Evolutionary conservation across 2,329 filamentous ascomycete species (phyloP), one percentile per base, ranked within the genome.

Genomic region (Ceratocystis diversiconidia): DNA sequence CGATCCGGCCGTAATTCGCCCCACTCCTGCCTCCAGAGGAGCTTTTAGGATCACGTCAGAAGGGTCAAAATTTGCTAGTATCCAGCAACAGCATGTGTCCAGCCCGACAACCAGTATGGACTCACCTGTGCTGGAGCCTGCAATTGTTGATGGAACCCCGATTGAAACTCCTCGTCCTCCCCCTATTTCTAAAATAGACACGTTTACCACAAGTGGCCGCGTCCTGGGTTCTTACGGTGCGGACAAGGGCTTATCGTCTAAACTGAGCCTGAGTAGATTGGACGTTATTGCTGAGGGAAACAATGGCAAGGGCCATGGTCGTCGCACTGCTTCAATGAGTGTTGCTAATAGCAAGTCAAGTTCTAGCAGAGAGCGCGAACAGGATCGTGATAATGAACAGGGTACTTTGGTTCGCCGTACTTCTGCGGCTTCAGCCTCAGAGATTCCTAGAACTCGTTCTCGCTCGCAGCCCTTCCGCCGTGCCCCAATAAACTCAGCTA

Each of bases 401-500:
- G 17, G 55, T 25, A 32, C 7, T 8, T 19, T 30, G 5, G n/a
- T 19, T 28, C 55, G 55, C 10, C 55, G 55, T 8, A 59, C 28
- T 8, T 65, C 64, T n/a, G 44, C 22, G 22, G 28, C 52, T 8
- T 30, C 61, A 36, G 43, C n/a, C 43, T 59, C 19, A 17, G 52
- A 59, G 12, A 28, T 46, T 59, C 44, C 63, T 25, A 59, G 57
- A 30, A 52, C 36, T 19, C 66, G 66, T 12, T 62, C 62, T 22
- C 66, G 46, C 1, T 62, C 62, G 46, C 62, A 65, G 22, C 43
- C 63, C 64, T 73, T 73, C 52, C 76, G 76, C 43, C 75, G 72
- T n/a, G 77, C 79, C 10, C 71, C 83, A 44, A 75, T 76, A 68
- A 85, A 85, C 73, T 79, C 82, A 2, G 79, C 79, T 63, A 79